Base-by-base conservation (phyloP, 208 protist genomes). In the Balamuthia mandrillaris region DNA sequence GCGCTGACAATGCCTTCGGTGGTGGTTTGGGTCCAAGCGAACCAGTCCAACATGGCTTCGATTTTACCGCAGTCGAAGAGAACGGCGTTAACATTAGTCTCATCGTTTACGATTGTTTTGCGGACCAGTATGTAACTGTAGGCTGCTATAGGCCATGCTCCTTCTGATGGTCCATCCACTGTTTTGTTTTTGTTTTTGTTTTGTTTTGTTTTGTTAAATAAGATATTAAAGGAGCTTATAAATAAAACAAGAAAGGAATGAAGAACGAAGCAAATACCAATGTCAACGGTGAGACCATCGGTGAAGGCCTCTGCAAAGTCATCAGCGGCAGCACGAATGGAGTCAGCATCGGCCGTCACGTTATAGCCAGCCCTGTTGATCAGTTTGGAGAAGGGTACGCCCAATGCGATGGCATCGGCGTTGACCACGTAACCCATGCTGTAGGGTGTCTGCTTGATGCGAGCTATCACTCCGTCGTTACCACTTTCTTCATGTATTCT, bases 91-190 rank as follows among this genome's bases (percentile, higher is more conserved):
- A 35, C 33, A 41, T 21, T n/a, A n/a, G n/a, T n/a, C n/a, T n/a
- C n/a, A n/a, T 33, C 63, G 14, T 35, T 10, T 39, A 61, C 47
- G 2, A 39, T 83, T 24, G 54, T 21, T 12, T 14, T 60, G 47
- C 60, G 70, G 70, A 79, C 44, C 31, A 79, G 12, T 29, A 79
- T 16, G 45, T 79, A 79, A 21, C 47, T 61, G 47, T 79, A 79
- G 70, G 70, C 60, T 14, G 70, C 70, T 49, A 79, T 79, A n/a
- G 70, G 70, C 70, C 70, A 79, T 31, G 31, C 70, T 18, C 60
- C 31, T 9, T 42, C n/a, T 6, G 70, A 60, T 21, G 70, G 9
- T 3, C 70, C 70, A 33, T 79, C 70, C 29, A 41, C n/a, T n/a
- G n/a, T n/a, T n/a, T n/a, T n/a, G n/a, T n/a, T n/a, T n/a, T n/a